These are phyloP conservation scores for Marasmius fiardii DNA, from an alignment of 1,284 basidiomycete genomes.

Conservation along the genomic window DNA sequence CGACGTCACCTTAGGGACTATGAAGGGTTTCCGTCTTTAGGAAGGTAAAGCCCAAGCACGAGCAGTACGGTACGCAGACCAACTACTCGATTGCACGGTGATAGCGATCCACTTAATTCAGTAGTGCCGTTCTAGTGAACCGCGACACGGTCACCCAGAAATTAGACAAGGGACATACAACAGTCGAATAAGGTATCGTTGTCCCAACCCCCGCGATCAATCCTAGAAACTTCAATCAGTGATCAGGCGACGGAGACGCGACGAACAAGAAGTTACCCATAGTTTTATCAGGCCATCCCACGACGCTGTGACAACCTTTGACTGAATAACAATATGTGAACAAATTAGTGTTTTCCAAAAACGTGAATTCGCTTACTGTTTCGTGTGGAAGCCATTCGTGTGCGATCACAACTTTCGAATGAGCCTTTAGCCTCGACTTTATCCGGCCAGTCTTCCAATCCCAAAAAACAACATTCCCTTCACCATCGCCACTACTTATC, in stretches of 20 bases:
- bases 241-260: neutral
- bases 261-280: conserved; percentile 54
- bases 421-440: conserved; percentile 85
- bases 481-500: conserved; percentile 94
- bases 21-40: no score
- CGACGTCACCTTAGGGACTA: no score
- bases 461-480: conserved; percentile 97
- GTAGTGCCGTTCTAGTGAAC: no score
- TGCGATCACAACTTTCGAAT: conserved; percentile 93
- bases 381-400: conserved; percentile 99
- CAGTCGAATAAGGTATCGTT: neutral
- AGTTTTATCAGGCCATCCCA: conserved; percentile 98
- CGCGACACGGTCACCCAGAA: neutral
- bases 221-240: conserved; percentile 27
- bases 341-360: conserved; percentile 10
- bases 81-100: no score
- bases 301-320: conserved; percentile 92
- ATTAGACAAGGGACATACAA: neutral
- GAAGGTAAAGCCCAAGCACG: no score
- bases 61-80: no score
- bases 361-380: conserved; percentile 60
- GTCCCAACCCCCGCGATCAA: conserved; percentile 18
- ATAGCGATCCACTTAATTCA: no score
- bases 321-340: conserved; percentile 42
- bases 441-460: conserved; percentile 99